These are phyloP conservation scores for Hypoxylon sp. DNA, from an alignment of 2,329 filamentous ascomycete species.

Conservation along the genomic window DNA sequence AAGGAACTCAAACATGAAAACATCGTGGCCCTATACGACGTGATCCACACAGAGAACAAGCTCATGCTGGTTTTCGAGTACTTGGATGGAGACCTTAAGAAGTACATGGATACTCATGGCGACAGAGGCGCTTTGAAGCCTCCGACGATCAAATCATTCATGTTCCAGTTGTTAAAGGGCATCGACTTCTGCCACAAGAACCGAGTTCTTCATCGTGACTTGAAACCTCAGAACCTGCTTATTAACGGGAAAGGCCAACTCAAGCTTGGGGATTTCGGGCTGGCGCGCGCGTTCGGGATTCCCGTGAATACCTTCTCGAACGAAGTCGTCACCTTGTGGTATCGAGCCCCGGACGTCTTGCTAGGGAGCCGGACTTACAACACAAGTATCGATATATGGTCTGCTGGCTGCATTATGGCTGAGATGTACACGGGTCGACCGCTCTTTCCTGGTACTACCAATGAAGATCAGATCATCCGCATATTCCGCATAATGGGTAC, in stretches of 20 bases:
- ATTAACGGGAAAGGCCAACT: constrained; percentile 92
- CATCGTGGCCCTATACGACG: constrained; percentile 96
- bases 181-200: constrained; percentile 99
- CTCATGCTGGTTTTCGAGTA: constrained; percentile 99
- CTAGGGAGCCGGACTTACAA: constrained; percentile 96
- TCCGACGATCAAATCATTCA: constrained; percentile 96
- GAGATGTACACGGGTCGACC: constrained; percentile 98
- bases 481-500: constrained; percentile 99
- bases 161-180: constrained; percentile 95
- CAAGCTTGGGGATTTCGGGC: constrained; percentile 94
- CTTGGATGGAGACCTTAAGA: constrained; percentile 98
- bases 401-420: constrained; percentile 98
- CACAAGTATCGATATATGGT: constrained; percentile 99
- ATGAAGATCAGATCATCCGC: constrained; percentile 95
- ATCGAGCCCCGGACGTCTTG: constrained; percentile 94
- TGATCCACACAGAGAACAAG: constrained; percentile 99
- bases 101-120: constrained; percentile 96
- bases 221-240: constrained; percentile 96
- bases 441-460: constrained; percentile 96
- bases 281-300: constrained; percentile 94
- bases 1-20: constrained; percentile 99
- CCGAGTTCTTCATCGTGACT: constrained; percentile 91
- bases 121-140: constrained; percentile 91
- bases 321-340: constrained; percentile 98
- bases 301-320: constrained; percentile 99